A percentile compares a stretch with the other conserved stretches of the same genome.
phyloP scores from a whole-genome alignment of 805 yeast genomes.

The Sugiyamaella chiloensis region DNA sequence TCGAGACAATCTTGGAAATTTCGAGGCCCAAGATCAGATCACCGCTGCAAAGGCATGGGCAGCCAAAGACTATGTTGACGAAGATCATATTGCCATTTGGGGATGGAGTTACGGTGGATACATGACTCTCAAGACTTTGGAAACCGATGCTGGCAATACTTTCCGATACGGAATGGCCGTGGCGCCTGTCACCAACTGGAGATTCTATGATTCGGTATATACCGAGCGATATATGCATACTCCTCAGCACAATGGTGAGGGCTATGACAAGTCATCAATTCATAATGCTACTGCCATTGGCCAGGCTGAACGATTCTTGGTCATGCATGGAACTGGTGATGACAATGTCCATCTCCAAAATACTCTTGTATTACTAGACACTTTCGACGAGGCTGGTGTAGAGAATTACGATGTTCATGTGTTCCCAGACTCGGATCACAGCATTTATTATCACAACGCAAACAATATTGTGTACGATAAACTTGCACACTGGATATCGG shows the following conservation, averaged over 20 bases:
- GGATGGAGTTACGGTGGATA: slow-evolving; percentile 99
- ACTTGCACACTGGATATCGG: slow-evolving; percentile 63
- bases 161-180: slow-evolving; percentile 92
- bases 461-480: slow-evolving; percentile 67
- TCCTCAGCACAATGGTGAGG: slow-evolving; percentile 62
- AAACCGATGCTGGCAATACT: slow-evolving; percentile 67
- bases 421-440: slow-evolving; percentile 92
- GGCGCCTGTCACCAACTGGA: slow-evolving; percentile 97
- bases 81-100: slow-evolving; percentile 75
- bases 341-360: slow-evolving; percentile 97
- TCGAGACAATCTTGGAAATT: slow-evolving; percentile 74
- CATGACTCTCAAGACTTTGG: slow-evolving; percentile 84
- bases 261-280: slow-evolving; percentile 60
- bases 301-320: slow-evolving; percentile 60
- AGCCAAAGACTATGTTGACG: slow-evolving; percentile 59
- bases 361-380: slow-evolving; percentile 72
- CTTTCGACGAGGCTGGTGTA: slow-evolving; percentile 64
- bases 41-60: slow-evolving; percentile 76
- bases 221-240: slow-evolving; percentile 93
- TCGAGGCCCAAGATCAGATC: slow-evolving; percentile 84
- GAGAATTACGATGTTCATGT: slow-evolving; percentile 87
- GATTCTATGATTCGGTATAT: slow-evolving; percentile 84
- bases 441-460: slow-evolving; percentile 77
- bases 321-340: slow-evolving; percentile 97
- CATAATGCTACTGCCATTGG: slow-evolving; percentile 54